Conservation (phyloP, 1,284 basidiomycete species). For the Gastroboletus turbinatus region DNA sequence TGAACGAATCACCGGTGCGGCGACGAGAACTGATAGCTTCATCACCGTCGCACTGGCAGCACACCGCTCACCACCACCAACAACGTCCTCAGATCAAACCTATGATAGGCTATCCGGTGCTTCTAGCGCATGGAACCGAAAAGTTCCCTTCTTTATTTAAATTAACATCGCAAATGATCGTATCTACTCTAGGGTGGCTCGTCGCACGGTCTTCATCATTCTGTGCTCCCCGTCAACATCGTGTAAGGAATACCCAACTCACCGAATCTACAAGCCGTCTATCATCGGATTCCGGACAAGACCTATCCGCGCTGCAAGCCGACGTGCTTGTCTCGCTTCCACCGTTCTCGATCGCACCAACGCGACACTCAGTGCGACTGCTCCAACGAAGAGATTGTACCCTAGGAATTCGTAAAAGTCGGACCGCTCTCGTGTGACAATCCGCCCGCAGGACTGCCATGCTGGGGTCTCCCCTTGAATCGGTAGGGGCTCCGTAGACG, state of each 20-base stretch:
- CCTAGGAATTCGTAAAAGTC: conserved; percentile 89
- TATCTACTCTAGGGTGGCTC: conserved; percentile 7
- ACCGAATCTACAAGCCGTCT: conserved; percentile 4
- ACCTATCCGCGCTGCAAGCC: conserved; percentile 83
- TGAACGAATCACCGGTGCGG: not conserved
- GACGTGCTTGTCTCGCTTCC: conserved; percentile 71
- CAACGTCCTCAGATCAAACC: not conserved
- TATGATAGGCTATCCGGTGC: not conserved
- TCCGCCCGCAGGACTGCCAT: conserved; percentile 89
- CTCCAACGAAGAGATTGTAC: conserved; percentile 73
- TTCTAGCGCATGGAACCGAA: not conserved
- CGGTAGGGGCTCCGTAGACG: conserved; percentile 15
- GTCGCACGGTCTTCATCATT: no score
- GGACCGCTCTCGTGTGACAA: conserved; percentile 70
- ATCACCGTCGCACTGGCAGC: conserved; percentile 13
- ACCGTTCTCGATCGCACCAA: conserved; percentile 67
- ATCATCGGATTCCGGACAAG: conserved; percentile 36
- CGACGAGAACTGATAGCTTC: not conserved
- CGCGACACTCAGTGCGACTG: conserved; percentile 63
- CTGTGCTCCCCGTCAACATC: not conserved
- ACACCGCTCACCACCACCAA: not conserved
- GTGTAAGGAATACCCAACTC: not conserved
- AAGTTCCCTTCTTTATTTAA: not conserved
- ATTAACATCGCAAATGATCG: not conserved
- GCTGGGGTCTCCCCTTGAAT: conserved; percentile 70